These are phyloP conservation scores for Prasinococcaceae sp. DNA, from an alignment of 139 green algal species.

Conservation along the genomic window DNA sequence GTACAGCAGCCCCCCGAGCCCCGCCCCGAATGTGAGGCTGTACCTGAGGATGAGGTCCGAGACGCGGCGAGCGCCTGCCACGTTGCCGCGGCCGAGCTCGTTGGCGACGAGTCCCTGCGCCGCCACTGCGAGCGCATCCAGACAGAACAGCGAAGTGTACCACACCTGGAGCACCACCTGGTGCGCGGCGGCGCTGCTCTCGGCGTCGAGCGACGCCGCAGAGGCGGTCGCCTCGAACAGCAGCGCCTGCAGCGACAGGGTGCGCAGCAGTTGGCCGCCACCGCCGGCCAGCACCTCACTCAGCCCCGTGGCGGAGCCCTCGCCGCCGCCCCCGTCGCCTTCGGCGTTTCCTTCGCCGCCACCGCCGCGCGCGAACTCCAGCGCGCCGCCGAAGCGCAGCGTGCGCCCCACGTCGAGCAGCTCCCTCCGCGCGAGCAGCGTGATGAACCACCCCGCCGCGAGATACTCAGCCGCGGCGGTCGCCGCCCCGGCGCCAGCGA, in stretches of 20 bases:
- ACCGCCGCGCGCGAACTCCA: no score
- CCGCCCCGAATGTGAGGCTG: no score
- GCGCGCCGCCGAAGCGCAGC: no score
- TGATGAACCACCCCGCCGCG: background rate
- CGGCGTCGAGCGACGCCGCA: background rate
- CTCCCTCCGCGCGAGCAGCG: background rate
- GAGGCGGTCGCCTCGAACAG: conserved; percentile 1
- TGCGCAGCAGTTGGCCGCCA: background rate
- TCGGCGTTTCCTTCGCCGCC: no score
- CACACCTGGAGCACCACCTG: conserved; percentile 7
- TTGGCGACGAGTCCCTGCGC: conserved; percentile 5
- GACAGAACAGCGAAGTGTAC: conserved; percentile 5
- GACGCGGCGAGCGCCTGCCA: no score
- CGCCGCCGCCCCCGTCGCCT: no score
- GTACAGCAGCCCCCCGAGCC: no score
- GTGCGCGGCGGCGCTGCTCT: background rate
- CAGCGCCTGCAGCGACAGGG: conserved; percentile 7
- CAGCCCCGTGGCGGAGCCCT: no score
- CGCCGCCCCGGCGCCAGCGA: conserved; percentile 1
- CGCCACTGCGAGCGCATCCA: conserved; percentile 5
- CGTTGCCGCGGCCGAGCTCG: background rate
- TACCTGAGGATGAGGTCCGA: no score
- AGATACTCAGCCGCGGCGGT: conserved; percentile 1
- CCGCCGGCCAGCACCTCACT: background rate
- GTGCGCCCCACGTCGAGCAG: background rate